Conservation (phyloP, 257 asterid species). For the Datura wrightii region DNA sequence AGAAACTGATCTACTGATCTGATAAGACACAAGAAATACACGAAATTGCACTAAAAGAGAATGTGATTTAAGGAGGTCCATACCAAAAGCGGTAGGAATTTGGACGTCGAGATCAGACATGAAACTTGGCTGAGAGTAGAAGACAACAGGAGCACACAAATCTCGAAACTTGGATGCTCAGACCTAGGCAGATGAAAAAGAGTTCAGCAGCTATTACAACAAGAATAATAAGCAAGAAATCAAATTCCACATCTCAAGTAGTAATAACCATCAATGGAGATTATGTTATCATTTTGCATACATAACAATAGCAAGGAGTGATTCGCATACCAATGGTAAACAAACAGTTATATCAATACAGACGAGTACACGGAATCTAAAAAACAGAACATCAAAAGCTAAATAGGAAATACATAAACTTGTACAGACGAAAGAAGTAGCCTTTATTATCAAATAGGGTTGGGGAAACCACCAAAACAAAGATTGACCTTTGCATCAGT, state of each 20-base stretch:
- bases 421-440: background rate
- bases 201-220: background rate
- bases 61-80: background rate
- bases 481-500: background rate
- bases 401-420: background rate
- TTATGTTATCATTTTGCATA: background rate
- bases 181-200: slow-evolving; percentile 34
- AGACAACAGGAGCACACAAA: slow-evolving; percentile 26
- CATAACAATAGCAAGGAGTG: background rate
- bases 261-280: background rate
- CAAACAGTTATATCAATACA: background rate
- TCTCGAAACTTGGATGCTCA: slow-evolving; percentile 32
- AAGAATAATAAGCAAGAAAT: background rate
- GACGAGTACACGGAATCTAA: background rate
- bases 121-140: slow-evolving; percentile 42
- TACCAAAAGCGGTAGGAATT: slow-evolving; percentile 65
- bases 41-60: background rate
- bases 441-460: background rate
- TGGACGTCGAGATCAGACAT: slow-evolving; percentile 70
- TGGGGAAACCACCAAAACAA: background rate
- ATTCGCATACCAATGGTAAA: background rate
- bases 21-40: background rate
- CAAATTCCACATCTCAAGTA: background rate
- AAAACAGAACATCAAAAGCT: background rate
- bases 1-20: background rate